Conservation (phyloP, 2,329 filamentous ascomycete species). For the Fusarium pseudonygamai region DNA sequence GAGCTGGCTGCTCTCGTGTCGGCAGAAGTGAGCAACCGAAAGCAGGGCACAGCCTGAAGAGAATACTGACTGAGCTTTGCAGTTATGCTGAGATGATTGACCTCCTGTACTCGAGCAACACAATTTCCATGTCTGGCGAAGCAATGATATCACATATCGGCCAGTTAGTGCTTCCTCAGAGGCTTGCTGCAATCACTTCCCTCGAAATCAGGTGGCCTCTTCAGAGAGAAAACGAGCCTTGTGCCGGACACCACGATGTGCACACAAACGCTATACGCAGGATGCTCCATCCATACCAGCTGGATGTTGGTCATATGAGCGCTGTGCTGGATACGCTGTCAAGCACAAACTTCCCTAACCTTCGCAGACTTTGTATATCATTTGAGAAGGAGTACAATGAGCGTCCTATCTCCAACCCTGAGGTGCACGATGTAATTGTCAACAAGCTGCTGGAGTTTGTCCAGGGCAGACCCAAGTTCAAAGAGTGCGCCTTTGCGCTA, state of each 20-base stretch:
- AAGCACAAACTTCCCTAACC: neutral
- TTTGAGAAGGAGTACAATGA: neutral
- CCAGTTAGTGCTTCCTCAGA: neutral
- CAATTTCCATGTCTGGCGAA: neutral
- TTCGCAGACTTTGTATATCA: neutral
- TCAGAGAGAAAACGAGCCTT: neutral
- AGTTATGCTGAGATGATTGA: conserved; percentile 9
- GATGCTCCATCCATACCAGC: neutral
- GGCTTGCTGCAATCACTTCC: neutral
- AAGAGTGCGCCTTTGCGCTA: neutral
- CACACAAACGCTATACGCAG: neutral
- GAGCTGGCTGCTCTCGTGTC: conserved; percentile 9
- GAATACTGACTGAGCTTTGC: neutral
- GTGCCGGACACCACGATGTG: neutral
- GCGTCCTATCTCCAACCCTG: neutral
- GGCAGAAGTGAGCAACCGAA: conserved; percentile 1
- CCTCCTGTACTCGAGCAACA: conserved; percentile 1
- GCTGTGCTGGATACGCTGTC: neutral
- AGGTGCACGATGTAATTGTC: neutral
- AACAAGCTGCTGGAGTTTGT: neutral
- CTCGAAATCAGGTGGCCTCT: neutral
- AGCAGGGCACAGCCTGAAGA: neutral
- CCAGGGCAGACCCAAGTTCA: neutral
- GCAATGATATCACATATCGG: neutral
- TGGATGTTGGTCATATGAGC: neutral